phyloP scores from a whole-genome alignment of 176 grass and related monocot species.

The Musa beccarii region DNA sequence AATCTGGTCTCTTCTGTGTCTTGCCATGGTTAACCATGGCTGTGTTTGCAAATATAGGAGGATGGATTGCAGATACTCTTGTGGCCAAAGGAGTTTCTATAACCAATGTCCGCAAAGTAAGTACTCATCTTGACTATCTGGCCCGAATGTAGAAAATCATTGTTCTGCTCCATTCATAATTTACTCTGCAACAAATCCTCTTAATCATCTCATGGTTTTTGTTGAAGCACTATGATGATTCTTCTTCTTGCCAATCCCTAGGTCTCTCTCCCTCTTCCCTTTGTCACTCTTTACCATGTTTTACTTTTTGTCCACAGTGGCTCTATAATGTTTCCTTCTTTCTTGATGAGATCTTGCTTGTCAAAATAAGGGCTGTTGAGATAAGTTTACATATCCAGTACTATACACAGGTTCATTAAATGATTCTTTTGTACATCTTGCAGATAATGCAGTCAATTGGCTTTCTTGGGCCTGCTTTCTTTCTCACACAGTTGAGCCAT shows the following conservation, averaged over 20 bases:
- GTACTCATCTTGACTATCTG: conserved; percentile 1
- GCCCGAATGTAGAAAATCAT: neutral
- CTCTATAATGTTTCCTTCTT: neutral
- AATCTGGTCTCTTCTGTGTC: conserved; percentile 85
- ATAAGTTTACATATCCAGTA: neutral
- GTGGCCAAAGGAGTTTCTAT: conserved; percentile 65
- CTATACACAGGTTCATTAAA: neutral
- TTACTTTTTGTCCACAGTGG: neutral
- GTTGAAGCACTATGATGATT: too few relatives aligned
- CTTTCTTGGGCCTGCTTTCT: conserved; percentile 86
- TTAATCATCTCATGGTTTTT: neutral
- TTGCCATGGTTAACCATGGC: conserved; percentile 97
- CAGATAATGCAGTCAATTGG: conserved; percentile 99
- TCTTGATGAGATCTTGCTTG: neutral
- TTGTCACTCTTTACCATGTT: neutral
- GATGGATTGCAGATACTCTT: conserved; percentile 94
- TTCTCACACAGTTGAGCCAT: conserved; percentile 66
- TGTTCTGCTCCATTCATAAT: neutral
- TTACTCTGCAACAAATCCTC: neutral
- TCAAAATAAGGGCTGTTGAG: neutral
- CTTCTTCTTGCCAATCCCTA: neutral
- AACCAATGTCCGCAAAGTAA: conserved; percentile 88
- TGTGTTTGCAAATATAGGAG: conserved; percentile 81
- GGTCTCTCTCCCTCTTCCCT: neutral
- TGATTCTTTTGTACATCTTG: conserved; percentile 1